Base-by-base conservation (phyloP, 805 yeast species). In the Zygotorulaspora florentina region DNA sequence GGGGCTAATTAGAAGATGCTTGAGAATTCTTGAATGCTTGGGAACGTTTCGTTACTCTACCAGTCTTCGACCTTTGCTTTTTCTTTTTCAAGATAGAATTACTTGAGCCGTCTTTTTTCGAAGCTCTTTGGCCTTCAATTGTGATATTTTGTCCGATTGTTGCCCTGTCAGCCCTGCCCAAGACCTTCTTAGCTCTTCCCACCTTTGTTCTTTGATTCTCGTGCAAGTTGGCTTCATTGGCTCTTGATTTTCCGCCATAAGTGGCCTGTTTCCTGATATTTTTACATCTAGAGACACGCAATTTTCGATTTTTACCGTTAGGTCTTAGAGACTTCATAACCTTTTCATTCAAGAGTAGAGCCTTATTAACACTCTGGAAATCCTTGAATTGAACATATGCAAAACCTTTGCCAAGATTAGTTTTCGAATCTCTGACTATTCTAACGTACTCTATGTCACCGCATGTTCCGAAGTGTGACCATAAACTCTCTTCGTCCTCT, bases 401-500 rank as follows among this genome's bases (percentile, higher is more conserved):
- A 70, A 93, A 90, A 5, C 99, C 99, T 69, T 93, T 93, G 52
- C 99, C 99, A 48, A 91, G 73, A 58, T 93, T 91, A 17, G 97
- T 91, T 69, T 87, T 87, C 13, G 95, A 70, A 64, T 93, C 99
- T 62, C 99, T 80, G 28, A 93, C 78, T 39, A 93, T 77, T 65
- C 99, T 79, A 27, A 93, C 96, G 51, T 85, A 83, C 64, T 89
- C 96, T 44, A 93, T 85, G 23, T 78, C 82, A 23, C 87, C 87
- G 52, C 81, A 73, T 2, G 58, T 65, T 50, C 72, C 73, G 69
- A 93, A 93, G 64, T 83, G 87, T 43, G 72, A 75, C 95, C 96
- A 93, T 29, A 93, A 71, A 28, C 80, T 75, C 64, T 93, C 99
- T 66, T 93, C 99, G 48, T 77, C 77, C 63, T 87, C 96, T 64